phyloP scores from a whole-genome alignment of 2,329 filamentous ascomycete species.

The Amylocarpus encephaloides region DNA sequence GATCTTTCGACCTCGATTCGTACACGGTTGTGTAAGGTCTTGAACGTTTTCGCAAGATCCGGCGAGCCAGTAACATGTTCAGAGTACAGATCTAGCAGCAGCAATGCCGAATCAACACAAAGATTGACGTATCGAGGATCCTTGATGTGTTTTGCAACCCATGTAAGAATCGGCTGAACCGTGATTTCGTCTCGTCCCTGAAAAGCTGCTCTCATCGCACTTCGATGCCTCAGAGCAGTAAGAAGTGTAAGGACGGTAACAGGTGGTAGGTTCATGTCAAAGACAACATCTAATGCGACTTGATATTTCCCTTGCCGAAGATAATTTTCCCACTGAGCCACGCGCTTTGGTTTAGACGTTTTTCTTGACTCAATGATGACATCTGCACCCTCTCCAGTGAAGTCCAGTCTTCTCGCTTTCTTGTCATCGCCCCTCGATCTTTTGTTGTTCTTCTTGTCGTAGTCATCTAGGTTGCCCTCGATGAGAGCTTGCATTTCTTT shows the following conservation, averaged over 20 bases:
- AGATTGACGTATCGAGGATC: conserved; percentile 76
- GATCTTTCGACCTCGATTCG: conserved; percentile 73
- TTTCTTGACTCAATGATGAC: conserved; percentile 80
- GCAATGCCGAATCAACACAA: conserved; percentile 75
- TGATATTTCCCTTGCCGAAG: conserved; percentile 73
- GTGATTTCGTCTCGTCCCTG: conserved; percentile 73
- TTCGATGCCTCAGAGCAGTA: conserved; percentile 79
- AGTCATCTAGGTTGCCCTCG: conserved; percentile 69
- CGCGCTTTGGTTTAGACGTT: conserved; percentile 54
- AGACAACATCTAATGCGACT: conserved; percentile 70
- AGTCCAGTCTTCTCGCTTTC: conserved; percentile 64
- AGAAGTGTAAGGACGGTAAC: conserved; percentile 69
- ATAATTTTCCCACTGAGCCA: conserved; percentile 73
- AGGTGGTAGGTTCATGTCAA: conserved; percentile 53
- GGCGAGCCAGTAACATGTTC: conserved; percentile 68
- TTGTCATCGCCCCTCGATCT: conserved; percentile 54
- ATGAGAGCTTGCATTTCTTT: conserved; percentile 81
- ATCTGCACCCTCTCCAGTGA: conserved; percentile 76
- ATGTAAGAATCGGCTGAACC: conserved; percentile 75
- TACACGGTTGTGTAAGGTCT: conserved; percentile 63
- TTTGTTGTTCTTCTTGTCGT: conserved; percentile 66
- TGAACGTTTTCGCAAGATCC: conserved; percentile 65
- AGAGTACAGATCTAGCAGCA: conserved; percentile 81
- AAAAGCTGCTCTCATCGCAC: conserved; percentile 74
- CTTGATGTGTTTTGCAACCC: conserved; percentile 73